Conservation (phyloP, 768 basidiomycete genomes). For the Collybia mongolica region DNA sequence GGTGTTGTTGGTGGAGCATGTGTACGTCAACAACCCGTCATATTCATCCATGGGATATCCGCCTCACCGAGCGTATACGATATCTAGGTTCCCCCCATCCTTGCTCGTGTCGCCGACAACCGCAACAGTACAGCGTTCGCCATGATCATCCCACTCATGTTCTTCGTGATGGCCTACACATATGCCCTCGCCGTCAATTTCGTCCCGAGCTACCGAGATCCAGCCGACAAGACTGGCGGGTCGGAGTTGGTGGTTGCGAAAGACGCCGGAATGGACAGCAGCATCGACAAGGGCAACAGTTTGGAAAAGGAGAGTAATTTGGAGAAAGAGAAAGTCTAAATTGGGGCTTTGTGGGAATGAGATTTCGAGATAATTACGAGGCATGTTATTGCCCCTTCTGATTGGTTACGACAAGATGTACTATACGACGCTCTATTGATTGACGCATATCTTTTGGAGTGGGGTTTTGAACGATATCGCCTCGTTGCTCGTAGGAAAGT, state of each 20-base stretch:
- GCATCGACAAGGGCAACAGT: neutral
- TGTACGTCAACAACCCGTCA: conserved; percentile 13
- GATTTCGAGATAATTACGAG: neutral
- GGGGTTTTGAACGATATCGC: too few relatives aligned
- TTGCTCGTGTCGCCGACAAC: conserved; percentile 27
- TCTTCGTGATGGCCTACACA: conserved; percentile 23
- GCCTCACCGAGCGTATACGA: neutral
- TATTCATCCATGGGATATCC: neutral
- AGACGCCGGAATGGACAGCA: neutral
- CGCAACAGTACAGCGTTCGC: conserved; percentile 30
- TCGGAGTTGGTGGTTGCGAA: conserved; percentile 1
- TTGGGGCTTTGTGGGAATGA: neutral
- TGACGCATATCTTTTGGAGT: too few relatives aligned
- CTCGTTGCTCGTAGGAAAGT: too few relatives aligned
- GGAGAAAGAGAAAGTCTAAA: conserved; percentile 5
- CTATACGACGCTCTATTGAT: too few relatives aligned
- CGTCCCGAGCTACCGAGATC: conserved; percentile 23
- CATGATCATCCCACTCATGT: conserved; percentile 31
- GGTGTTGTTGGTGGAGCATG: conserved; percentile 32
- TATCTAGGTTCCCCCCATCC: conserved; percentile 25
- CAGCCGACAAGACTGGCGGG: conserved; percentile 22
- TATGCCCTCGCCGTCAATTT: conserved; percentile 31
- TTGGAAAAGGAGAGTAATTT: neutral
- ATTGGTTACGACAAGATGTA: neutral
- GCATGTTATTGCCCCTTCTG: neutral